Conservation (phyloP, 352 stramenopile species). For the Phytophthora foliorum region DNA sequence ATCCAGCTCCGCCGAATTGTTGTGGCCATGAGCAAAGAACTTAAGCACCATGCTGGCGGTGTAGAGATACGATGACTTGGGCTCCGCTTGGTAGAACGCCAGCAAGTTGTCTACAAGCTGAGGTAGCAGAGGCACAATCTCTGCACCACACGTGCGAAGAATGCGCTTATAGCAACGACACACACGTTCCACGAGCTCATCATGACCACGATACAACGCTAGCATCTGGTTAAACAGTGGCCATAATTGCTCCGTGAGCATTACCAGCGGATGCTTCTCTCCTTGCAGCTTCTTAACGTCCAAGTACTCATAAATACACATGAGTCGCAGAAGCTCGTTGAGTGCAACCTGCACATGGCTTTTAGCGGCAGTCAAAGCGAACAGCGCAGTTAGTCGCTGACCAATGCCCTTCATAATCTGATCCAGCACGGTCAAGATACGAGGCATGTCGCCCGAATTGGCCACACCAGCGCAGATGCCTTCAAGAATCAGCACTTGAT, state of each 20-base stretch:
- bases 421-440: conserved; percentile 65
- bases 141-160: conserved; percentile 68
- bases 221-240: conserved; percentile 85
- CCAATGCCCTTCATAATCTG: conserved; percentile 77
- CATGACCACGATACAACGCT: conserved; percentile 73
- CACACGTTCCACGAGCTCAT: conserved; percentile 85
- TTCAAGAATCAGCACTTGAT: conserved; percentile 89
- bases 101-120: conserved; percentile 84
- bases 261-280: conserved; percentile 59
- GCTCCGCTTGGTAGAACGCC: conserved; percentile 75
- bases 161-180: conserved; percentile 92
- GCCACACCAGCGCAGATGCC: conserved; percentile 75
- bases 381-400: conserved; percentile 53
- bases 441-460: conserved; percentile 52
- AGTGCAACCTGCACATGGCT: conserved; percentile 56
- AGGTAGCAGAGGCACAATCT: conserved; percentile 76
- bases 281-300: conserved; percentile 41
- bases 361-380: conserved; percentile 44
- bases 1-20: conserved; percentile 47
- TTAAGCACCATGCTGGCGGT: conserved; percentile 87
- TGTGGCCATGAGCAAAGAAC: conserved; percentile 58
- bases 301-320: conserved; percentile 88
- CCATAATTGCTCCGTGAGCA: conserved; percentile 85
- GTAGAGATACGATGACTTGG: conserved; percentile 91
- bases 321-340: conserved; percentile 81